Evolutionary conservation across 495 filamentous ascomycete species (phyloP), one percentile per base, ranked within the genome.

Genomic region (Evansstolkia leycettana): DNA sequence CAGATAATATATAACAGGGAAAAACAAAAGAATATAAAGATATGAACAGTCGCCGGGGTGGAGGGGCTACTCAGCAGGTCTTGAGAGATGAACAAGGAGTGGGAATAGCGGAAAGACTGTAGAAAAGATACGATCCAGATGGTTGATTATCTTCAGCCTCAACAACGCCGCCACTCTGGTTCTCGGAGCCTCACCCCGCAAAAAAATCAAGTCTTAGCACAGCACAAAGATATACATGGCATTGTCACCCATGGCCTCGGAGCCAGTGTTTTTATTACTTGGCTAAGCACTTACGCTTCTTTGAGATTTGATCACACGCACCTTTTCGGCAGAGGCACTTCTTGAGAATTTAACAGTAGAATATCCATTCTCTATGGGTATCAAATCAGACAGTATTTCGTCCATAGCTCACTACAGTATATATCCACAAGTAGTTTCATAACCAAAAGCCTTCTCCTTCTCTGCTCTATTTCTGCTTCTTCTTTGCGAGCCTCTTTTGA

Each of bases 401-500:
- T 23, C 20, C 20, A 23, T 5, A 23, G n/a, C n/a, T n/a, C 14
- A n/a, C 11, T 29, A 5, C 10, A 29, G 28, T 29, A 29, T 12
- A 29, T 29, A 26, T 7, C n/a, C n/a, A 26, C 24, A 26, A n/a
- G n/a, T 26, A 26, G 24, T 29, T 15, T 6, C 28, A n/a, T 6
- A 3, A 29, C 11, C 28, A 29, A 29, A 29, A 4, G 17, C 7
- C 31, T 33, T 16, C 5, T 23, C 20, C 9, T 23, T 9, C 9
- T 23, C 13, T 18, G 2, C 25, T 46, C 26, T 45, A 60, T 33
- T 50, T 53, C 40, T 58, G 50, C 56, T 70, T 73, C 54, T 73
- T 80, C 66, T 82, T 83, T 29, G 74, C 75, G 38, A 75, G 47
- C 51, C 90, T 76, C 73, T 95, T 99, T 61, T 83, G 69, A 10